A percentile compares a stretch with the other conserved stretches of the same genome.
phyloP scores from a whole-genome alignment of 345 rosid genomes.

The Dimocarpus longan region DNA sequence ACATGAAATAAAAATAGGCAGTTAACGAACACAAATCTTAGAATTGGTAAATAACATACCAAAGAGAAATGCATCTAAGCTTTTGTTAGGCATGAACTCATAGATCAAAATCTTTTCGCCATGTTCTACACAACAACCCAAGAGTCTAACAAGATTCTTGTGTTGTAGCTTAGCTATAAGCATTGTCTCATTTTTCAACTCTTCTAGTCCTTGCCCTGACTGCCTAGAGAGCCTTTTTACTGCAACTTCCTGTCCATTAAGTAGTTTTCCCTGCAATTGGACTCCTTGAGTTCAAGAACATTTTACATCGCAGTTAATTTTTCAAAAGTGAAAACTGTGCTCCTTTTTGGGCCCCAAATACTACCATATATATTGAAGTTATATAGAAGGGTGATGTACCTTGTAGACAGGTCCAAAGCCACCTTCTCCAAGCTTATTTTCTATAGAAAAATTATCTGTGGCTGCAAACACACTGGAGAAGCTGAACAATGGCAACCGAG shows the following conservation, averaged over 20 bases:
- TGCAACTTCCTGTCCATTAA: conserved; percentile 39
- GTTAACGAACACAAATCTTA: not conserved
- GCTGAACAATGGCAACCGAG: conserved; percentile 30
- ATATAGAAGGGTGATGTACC: conserved; percentile 13
- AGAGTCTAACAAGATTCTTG: conserved; percentile 40
- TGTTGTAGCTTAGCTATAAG: conserved; percentile 43
- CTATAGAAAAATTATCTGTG: conserved; percentile 2
- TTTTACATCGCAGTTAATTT: not conserved
- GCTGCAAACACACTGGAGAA: conserved; percentile 14
- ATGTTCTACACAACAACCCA: conserved; percentile 41
- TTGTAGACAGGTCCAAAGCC: conserved; percentile 27
- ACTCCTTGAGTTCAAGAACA: not conserved
- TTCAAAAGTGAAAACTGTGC: not conserved
- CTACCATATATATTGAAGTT: not conserved
- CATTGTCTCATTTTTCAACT: conserved; percentile 40
- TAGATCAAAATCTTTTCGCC: conserved; percentile 41
- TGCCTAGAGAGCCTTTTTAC: conserved; percentile 38
- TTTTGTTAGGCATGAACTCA: conserved; percentile 47
- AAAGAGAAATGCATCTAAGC: conserved; percentile 39
- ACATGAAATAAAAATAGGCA: not conserved
- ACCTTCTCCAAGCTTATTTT: conserved; percentile 16
- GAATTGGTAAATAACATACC: conserved; percentile 18
- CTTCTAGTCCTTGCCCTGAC: conserved; percentile 40
- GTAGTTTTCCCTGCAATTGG: conserved; percentile 27
- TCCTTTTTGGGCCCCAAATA: too few species aligned